A percentile compares a stretch with the other conserved stretches of the same genome.
Conservation (phyloP, 352 stramenopile genomes). For the Phytophthora hybrid region DNA sequence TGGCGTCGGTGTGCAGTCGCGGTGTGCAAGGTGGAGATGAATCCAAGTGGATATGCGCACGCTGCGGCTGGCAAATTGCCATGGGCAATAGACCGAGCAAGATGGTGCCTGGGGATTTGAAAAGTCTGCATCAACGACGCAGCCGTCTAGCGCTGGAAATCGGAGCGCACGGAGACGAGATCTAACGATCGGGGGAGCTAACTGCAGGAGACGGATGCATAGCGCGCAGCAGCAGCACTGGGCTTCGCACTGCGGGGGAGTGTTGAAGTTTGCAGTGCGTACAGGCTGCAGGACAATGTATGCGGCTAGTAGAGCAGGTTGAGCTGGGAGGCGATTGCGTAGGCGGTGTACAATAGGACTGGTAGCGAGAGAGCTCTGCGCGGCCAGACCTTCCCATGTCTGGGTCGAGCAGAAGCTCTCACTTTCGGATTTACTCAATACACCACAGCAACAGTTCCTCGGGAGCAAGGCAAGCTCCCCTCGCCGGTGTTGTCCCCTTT, state of each 20-base stretch:
- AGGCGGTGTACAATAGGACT: background rate
- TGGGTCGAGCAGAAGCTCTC: background rate
- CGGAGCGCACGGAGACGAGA: background rate
- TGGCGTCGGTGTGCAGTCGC: background rate
- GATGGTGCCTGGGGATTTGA: conserved; percentile 6
- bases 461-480: background rate
- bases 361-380: background rate
- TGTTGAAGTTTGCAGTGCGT: conserved; percentile 1
- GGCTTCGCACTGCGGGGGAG: conserved; percentile 10
- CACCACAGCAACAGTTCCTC: background rate
- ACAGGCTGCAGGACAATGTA: background rate
- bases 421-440: background rate
- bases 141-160: background rate
- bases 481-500: background rate
- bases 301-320: background rate
- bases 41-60: no score
- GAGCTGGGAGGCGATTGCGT: background rate
- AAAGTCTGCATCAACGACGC: conserved; percentile 1
- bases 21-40: background rate
- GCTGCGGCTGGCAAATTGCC: no score
- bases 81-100: background rate
- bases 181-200: conserved; percentile 6
- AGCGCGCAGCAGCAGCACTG: conserved; percentile 4
- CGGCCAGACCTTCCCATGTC: background rate
- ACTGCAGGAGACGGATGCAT: background rate